These are phyloP conservation scores for Fusarium penzigii DNA, from an alignment of 2,329 filamentous ascomycete species.

Conservation along the genomic window DNA sequence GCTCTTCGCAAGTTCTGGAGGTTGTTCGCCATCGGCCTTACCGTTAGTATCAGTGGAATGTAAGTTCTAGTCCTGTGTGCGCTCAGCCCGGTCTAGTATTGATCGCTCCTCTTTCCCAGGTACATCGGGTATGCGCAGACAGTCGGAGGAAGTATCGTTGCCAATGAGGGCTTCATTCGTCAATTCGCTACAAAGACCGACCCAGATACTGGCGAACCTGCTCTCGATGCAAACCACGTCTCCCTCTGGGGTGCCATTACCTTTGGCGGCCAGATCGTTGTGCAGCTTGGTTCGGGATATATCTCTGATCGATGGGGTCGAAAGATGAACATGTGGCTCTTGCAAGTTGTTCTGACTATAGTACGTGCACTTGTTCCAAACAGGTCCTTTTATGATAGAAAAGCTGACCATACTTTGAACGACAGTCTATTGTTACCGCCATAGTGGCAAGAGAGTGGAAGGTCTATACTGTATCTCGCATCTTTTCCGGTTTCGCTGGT, in stretches of 20 bases:
- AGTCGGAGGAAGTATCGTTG: conserved; percentile 2
- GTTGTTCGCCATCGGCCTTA: neutral
- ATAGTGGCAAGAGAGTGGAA: neutral
- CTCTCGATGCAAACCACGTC: neutral
- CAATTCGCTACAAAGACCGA: conserved; percentile 3
- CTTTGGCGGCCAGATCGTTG: neutral
- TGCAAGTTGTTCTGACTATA: neutral
- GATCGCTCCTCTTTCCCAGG: neutral
- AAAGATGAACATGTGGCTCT: conserved; percentile 6
- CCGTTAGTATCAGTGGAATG: conserved; percentile 1
- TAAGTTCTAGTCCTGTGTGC: neutral
- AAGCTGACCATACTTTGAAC: too few relatives aligned
- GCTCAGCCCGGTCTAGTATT: too few relatives aligned
- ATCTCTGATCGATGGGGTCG: conserved; percentile 3
- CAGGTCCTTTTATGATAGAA: too few relatives aligned
- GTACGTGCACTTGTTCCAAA: neutral
- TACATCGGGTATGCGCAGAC: neutral
- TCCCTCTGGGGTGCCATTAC: conserved; percentile 1
- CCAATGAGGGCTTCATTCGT: conserved; percentile 2
- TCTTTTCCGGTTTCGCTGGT: neutral
- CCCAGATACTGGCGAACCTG: neutral
- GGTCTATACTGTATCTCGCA: neutral
- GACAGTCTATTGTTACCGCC: neutral
- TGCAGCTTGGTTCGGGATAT: neutral
- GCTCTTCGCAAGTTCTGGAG: conserved; percentile 2